phyloP scores from a whole-genome alignment of 805 yeast species.

The Candida pseudoglaebosa region DNA sequence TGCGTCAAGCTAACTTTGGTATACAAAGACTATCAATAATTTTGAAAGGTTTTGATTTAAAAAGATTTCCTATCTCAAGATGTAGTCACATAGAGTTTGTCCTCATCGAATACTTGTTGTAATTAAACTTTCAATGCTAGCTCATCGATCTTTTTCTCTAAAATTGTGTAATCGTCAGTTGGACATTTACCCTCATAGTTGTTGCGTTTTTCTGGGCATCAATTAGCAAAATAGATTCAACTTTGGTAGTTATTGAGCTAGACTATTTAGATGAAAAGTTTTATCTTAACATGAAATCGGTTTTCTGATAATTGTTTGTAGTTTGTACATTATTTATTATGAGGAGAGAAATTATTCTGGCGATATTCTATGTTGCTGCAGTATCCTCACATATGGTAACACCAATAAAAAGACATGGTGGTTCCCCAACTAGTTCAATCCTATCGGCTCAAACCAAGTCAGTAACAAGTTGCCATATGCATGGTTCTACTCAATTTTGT shows the following conservation, averaged over 20 bases:
- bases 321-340: background rate
- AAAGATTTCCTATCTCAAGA: too few species aligned
- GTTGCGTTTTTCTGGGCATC: slow-evolving; percentile 2
- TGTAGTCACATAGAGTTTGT: too few species aligned
- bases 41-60: too few species aligned
- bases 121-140: background rate
- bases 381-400: background rate
- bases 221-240: background rate
- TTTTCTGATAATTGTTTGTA: too few species aligned
- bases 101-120: background rate
- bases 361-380: background rate
- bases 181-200: slow-evolving; percentile 1
- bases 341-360: background rate
- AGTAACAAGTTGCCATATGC: slow-evolving; percentile 20
- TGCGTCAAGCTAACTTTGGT: too few species aligned
- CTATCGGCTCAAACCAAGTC: slow-evolving; percentile 5
- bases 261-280: background rate
- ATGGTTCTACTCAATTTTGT: slow-evolving; percentile 16
- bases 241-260: background rate
- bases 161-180: too few species aligned
- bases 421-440: background rate
- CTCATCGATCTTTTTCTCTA: background rate
- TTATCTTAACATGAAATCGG: too few species aligned
- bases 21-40: too few species aligned
- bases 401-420: background rate